A percentile compares a stretch with the other conserved stretches of the same genome.
phyloP scores from a whole-genome alignment of 176 grass and related monocot species.

The Elymus sibiricus region DNA sequence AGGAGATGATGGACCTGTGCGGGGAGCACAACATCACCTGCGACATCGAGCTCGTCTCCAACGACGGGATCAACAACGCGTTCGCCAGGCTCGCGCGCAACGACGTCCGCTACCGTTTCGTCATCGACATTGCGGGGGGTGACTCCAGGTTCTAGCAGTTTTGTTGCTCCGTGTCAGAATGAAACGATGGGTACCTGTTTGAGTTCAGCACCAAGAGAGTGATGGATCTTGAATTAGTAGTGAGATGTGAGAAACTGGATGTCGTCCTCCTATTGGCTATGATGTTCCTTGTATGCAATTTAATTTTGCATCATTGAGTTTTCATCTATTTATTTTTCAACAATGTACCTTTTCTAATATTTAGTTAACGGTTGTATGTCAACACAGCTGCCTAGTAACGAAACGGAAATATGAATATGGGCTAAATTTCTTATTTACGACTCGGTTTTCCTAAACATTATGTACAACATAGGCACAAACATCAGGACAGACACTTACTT shows the following conservation, averaged over 20 bases:
- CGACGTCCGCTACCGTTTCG: constrained; percentile 86
- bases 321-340: no score
- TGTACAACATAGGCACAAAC: no score
- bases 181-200: not conserved
- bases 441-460: no score
- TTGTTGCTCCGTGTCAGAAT: not conserved
- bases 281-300: not conserved
- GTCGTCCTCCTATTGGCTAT: not conserved
- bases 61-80: constrained; percentile 56
- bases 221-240: not conserved
- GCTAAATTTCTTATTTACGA: no score
- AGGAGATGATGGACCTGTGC: constrained; percentile 88
- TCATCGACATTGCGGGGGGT: constrained; percentile 40
- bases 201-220: not conserved
- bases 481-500: no score
- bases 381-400: no score
- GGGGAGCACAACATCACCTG: constrained; percentile 62
- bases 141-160: constrained; percentile 32
- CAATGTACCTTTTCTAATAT: no score
- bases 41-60: constrained; percentile 65
- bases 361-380: no score
- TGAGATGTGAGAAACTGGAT: not conserved
- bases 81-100: constrained; percentile 56
- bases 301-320: not conserved
- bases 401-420: no score